Conservation (phyloP, 2,329 filamentous ascomycete species). For the Sporothrix schenckii region DNA sequence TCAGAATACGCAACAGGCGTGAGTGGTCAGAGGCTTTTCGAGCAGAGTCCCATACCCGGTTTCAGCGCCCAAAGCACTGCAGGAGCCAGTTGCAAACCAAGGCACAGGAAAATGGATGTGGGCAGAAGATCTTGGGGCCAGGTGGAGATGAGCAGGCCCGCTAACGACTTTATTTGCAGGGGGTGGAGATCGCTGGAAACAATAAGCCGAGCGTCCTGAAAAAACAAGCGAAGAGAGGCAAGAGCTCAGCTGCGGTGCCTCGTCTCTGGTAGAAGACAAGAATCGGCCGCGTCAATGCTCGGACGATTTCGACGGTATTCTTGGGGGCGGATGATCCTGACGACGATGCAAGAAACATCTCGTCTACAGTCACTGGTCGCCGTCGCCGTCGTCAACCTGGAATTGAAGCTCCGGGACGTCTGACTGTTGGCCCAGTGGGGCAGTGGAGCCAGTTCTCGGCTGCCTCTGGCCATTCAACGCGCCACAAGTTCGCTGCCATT, state of each 20-base stretch:
- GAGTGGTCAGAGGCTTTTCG: not conserved
- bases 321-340: not conserved
- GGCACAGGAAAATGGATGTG: slow-evolving; percentile 3
- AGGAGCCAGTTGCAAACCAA: too few relatives aligned
- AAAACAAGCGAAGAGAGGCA: not conserved
- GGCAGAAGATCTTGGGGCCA: slow-evolving; percentile 17
- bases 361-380: not conserved
- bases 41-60: slow-evolving; percentile 2
- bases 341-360: not conserved
- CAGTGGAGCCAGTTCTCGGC: not conserved
- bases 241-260: slow-evolving; percentile 30
- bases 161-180: slow-evolving; percentile 22
- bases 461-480: slow-evolving; percentile 1
- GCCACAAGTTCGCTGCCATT: not conserved
- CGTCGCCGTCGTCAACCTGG: not conserved
- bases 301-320: not conserved
- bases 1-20: not conserved
- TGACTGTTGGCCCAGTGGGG: slow-evolving; percentile 28
- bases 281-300: not conserved
- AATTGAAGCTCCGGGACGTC: not conserved
- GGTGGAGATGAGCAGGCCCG: slow-evolving; percentile 17
- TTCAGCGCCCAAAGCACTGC: not conserved
- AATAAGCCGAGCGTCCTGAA: not conserved
- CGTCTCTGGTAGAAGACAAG: slow-evolving; percentile 16
- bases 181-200: slow-evolving; percentile 23